phyloP scores from a whole-genome alignment of 495 filamentous ascomycete species.

The Tuber indicum region DNA sequence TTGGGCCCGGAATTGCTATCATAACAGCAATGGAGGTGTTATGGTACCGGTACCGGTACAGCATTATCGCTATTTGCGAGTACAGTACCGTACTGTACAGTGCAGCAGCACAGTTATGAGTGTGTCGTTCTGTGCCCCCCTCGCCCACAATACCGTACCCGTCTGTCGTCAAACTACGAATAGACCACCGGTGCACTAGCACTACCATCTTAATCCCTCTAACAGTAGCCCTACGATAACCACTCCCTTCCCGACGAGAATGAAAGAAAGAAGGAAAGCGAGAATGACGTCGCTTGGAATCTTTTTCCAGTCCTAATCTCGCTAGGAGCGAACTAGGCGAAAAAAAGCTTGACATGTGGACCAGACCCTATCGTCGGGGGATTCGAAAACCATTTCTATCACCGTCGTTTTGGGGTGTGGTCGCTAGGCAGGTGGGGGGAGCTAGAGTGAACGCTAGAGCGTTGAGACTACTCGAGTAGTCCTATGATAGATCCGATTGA shows the following conservation, averaged over 20 bases:
- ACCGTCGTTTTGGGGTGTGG: neutral
- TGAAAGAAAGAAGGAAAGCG: neutral
- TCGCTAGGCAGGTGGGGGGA: neutral
- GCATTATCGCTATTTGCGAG: too few species aligned
- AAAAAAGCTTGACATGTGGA: neutral
- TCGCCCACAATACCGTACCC: neutral
- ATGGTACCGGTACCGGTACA: neutral
- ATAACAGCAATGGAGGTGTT: neutral
- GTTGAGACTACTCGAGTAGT: neutral
- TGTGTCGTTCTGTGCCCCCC: neutral
- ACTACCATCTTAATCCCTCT: neutral
- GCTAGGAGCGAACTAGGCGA: neutral
- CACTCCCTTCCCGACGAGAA: neutral
- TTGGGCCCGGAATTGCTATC: neutral
- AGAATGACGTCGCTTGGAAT: neutral
- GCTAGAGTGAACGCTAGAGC: neutral
- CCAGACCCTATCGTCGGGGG: neutral
- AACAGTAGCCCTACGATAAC: neutral
- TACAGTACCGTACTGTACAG: too few species aligned
- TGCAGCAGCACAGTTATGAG: too few species aligned
- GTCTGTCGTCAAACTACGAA: neutral
- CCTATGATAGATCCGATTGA: neutral
- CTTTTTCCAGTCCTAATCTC: neutral
- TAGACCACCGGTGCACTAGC: neutral
- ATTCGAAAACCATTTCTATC: neutral